Evolutionary conservation across 106 monocot genomes (phyloP).

Genomic region (Apostasia shenzhenica): DNA sequence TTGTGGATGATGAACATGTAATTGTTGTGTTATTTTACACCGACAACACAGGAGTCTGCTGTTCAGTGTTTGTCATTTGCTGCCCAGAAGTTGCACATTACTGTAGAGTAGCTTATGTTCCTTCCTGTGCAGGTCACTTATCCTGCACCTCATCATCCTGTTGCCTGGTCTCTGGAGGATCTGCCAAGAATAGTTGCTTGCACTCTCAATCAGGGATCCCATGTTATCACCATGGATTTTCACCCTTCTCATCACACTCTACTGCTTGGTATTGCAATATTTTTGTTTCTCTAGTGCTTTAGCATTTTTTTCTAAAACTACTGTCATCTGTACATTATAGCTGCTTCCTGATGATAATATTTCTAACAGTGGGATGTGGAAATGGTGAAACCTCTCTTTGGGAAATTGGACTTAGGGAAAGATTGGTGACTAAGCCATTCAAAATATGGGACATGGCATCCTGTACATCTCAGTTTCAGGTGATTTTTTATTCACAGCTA

Average conservation of each 20-base stretch:
- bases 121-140: neutral
- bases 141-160: too few relatives aligned
- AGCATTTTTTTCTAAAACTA: too few relatives aligned
- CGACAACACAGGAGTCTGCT: neutral
- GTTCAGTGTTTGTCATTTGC: neutral
- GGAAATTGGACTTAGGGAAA: slow-evolving; percentile 75
- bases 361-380: too few relatives aligned
- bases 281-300: neutral
- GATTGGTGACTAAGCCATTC: slow-evolving; percentile 53
- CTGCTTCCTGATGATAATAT: too few relatives aligned
- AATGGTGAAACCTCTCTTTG: slow-evolving; percentile 60
- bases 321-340: too few relatives aligned
- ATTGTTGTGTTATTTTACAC: too few relatives aligned
- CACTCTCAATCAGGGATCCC: slow-evolving; percentile 55
- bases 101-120: neutral
- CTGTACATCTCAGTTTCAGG: slow-evolving; percentile 65
- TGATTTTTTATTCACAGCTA: neutral
- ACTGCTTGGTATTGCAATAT: slow-evolving; percentile 40
- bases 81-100: too few relatives aligned
- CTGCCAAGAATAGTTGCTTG: slow-evolving; percentile 54
- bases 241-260: slow-evolving; percentile 57
- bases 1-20: neutral
- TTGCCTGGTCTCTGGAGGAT: slow-evolving; percentile 25
- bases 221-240: slow-evolving; percentile 77
- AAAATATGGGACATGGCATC: slow-evolving; percentile 79